Conservation (phyloP, 495 filamentous ascomycete genomes). For the Rhypophila decipiens region DNA sequence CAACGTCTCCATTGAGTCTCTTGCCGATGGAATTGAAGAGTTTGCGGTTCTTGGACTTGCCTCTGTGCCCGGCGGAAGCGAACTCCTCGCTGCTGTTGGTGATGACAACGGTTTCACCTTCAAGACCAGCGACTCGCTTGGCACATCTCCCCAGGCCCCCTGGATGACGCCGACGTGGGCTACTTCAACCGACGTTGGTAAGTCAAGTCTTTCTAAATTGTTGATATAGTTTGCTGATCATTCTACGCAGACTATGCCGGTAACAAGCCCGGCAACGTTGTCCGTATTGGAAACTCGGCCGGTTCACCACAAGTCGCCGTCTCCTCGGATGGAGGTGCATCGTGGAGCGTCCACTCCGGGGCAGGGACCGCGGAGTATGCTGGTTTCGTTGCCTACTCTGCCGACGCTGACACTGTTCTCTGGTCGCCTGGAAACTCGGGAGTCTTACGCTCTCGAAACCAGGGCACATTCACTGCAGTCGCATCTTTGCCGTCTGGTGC, state of each 20-base stretch:
- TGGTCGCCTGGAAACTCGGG: slow-evolving; percentile 38
- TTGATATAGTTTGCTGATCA: too few species aligned
- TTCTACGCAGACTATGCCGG: slow-evolving; percentile 46
- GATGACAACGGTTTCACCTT: slow-evolving; percentile 54
- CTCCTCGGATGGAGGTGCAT: slow-evolving; percentile 36
- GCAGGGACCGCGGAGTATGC: slow-evolving; percentile 34
- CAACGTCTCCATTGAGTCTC: slow-evolving; percentile 43
- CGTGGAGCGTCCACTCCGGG: slow-evolving; percentile 42
- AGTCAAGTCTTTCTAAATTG: slow-evolving; percentile 8
- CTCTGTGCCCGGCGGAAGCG: slow-evolving; percentile 45
- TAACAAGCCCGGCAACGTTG: slow-evolving; percentile 43
- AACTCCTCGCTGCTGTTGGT: slow-evolving; percentile 51
- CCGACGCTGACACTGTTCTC: slow-evolving; percentile 45
- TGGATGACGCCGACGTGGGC: slow-evolving; percentile 48
- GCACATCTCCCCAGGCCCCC: slow-evolving; percentile 37
- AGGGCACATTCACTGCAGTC: slow-evolving; percentile 37
- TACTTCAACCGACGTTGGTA: slow-evolving; percentile 39
- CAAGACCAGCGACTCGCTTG: slow-evolving; percentile 32
- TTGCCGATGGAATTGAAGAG: slow-evolving; percentile 57
- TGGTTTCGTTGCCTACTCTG: slow-evolving; percentile 47
- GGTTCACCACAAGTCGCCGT: slow-evolving; percentile 35
- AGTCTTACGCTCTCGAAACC: slow-evolving; percentile 35
- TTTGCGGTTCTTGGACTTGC: slow-evolving; percentile 47
- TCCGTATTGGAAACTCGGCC: slow-evolving; percentile 48
- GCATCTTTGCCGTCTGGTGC: slow-evolving; percentile 37